Evolutionary conservation across 345 rosid species (phyloP).

Genomic region (Euphorbia tirucalli): DNA sequence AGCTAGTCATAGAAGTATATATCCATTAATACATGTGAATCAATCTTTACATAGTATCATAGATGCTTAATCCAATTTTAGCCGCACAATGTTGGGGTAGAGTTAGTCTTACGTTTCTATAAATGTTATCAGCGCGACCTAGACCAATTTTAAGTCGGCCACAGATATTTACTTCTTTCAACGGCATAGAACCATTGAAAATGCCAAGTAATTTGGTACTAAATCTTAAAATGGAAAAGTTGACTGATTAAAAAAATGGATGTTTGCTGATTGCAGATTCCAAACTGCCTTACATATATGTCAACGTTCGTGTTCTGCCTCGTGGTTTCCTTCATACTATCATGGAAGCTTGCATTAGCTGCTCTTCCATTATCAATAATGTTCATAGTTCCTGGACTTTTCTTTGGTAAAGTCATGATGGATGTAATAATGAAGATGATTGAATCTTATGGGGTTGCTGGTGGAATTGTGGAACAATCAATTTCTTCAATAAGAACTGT

Average conservation of each 20-base stretch:
- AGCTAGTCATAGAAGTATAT: too few relatives aligned
- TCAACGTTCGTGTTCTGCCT: conserved; percentile 60
- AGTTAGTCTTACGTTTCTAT: too few relatives aligned
- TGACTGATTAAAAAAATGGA: too few relatives aligned
- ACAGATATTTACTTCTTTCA: too few relatives aligned
- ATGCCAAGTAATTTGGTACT: background rate
- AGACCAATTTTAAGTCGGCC: too few relatives aligned
- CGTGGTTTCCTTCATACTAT: conserved; percentile 41
- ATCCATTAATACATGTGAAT: too few relatives aligned
- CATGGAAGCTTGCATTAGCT: conserved; percentile 60
- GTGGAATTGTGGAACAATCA: conserved; percentile 68
- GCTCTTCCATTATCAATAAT: conserved; percentile 53
- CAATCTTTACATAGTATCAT: too few relatives aligned
- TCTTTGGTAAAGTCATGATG: conserved; percentile 66
- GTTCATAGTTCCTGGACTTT: conserved; percentile 55
- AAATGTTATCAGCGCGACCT: too few relatives aligned
- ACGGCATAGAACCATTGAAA: too few relatives aligned
- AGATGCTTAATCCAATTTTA: too few relatives aligned
- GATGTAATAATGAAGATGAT: conserved; percentile 55
- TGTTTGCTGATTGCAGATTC: conserved; percentile 43
- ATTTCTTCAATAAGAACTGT: conserved; percentile 62
- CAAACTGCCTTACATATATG: conserved; percentile 45
- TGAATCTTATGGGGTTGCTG: conserved; percentile 58
- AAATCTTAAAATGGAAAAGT: too few relatives aligned
- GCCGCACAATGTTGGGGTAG: too few relatives aligned